A percentile compares a stretch with the other conserved stretches of the same genome.
phyloP scores from a whole-genome alignment of 805 yeast species.

The Cyberlindnera maritima region DNA sequence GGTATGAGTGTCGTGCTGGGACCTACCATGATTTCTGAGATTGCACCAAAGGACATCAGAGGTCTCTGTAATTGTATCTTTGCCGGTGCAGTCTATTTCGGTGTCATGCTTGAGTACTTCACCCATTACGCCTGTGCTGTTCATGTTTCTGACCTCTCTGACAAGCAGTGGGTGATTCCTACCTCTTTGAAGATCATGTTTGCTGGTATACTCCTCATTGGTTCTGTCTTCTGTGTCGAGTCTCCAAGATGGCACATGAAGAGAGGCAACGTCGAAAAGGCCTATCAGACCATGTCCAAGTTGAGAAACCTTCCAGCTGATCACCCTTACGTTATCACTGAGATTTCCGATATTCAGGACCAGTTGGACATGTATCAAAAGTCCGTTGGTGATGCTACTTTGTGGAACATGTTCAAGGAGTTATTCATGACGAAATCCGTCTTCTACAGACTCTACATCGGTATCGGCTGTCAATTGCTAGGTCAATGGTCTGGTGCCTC shows the following conservation, averaged over 20 bases:
- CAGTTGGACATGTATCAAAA: slow-evolving; percentile 38
- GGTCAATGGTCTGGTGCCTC: slow-evolving; percentile 61
- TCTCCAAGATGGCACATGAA: slow-evolving; percentile 16
- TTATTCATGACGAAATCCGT: slow-evolving; percentile 37
- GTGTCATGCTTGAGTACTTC: slow-evolving; percentile 48
- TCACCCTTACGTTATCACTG: slow-evolving; percentile 49
- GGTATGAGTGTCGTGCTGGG: slow-evolving; percentile 57
- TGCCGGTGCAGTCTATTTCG: slow-evolving; percentile 57
- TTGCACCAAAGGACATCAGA: slow-evolving; percentile 50
- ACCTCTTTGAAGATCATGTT: slow-evolving; percentile 44
- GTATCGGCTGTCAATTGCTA: slow-evolving; percentile 42
- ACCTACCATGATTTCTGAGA: slow-evolving; percentile 51
- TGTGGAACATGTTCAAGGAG: slow-evolving; percentile 31
- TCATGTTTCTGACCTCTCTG: slow-evolving; percentile 35
- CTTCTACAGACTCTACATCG: slow-evolving; percentile 44
- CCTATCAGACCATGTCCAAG: slow-evolving; percentile 33
- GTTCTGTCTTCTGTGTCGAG: slow-evolving; percentile 10
- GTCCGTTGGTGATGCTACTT: slow-evolving; percentile 24
- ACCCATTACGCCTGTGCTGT: slow-evolving; percentile 50
- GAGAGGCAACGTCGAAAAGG: slow-evolving; percentile 7
- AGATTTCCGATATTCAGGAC: slow-evolving; percentile 48
- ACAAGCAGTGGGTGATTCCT: slow-evolving; percentile 53
- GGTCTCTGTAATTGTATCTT: slow-evolving; percentile 51
- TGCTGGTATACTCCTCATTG: slow-evolving; percentile 32
- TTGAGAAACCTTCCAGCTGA: slow-evolving; percentile 43